Conservation (phyloP, 768 basidiomycete species). For the Pleurotus citrinopileatus region DNA sequence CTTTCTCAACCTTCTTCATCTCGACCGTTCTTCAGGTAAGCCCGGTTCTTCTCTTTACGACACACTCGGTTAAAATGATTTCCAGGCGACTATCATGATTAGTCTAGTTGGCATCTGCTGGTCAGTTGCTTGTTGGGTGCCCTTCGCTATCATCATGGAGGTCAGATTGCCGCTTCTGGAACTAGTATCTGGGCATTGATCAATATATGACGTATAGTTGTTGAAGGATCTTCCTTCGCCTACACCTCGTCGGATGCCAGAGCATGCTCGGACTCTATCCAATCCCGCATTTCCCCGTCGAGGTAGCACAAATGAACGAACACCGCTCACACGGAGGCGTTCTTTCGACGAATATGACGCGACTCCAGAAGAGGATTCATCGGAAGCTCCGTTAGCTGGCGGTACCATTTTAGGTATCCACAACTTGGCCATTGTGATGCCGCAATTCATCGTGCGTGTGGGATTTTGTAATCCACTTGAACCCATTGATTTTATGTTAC, state of each 20-base stretch:
- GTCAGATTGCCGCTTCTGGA: slow-evolving; percentile 31
- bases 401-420: slow-evolving; percentile 95
- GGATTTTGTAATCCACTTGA: slow-evolving; percentile 5
- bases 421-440: slow-evolving; percentile 92
- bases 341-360: slow-evolving; percentile 50
- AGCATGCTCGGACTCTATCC: slow-evolving; percentile 55
- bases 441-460: slow-evolving; percentile 82
- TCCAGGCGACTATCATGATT: slow-evolving; percentile 77
- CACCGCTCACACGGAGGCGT: slow-evolving; percentile 59
- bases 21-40: slow-evolving; percentile 68
- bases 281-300: slow-evolving; percentile 37
- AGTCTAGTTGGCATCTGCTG: slow-evolving; percentile 89
- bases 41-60: background rate
- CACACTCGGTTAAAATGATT: background rate
- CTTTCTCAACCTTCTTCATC: slow-evolving; percentile 86
- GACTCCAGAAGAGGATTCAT: slow-evolving; percentile 28
- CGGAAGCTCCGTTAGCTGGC: slow-evolving; percentile 61
- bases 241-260: slow-evolving; percentile 31
- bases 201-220: slow-evolving; percentile 38
- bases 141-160: slow-evolving; percentile 98
- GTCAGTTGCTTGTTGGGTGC: slow-evolving; percentile 98
- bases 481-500: slow-evolving; percentile 14
- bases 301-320: slow-evolving; percentile 38
- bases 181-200: background rate
- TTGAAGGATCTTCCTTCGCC: slow-evolving; percentile 67